These are phyloP conservation scores for Suillus spraguei DNA, from an alignment of 768 basidiomycete species.

Conservation along the genomic window DNA sequence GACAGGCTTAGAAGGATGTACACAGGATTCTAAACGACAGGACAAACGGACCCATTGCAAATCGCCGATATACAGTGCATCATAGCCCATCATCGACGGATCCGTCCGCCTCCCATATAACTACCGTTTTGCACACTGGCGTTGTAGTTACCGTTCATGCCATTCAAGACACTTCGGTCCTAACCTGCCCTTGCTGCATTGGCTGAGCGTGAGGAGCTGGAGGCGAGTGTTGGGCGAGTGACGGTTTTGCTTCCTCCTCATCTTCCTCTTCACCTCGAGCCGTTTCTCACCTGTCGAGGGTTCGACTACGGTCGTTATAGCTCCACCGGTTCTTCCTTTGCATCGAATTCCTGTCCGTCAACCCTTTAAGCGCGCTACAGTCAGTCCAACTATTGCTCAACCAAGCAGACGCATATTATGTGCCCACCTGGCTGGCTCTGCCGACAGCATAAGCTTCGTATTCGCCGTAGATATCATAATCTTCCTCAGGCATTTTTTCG, in stretches of 20 bases:
- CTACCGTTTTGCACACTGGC: constrained; percentile 21
- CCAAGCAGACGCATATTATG: constrained; percentile 9
- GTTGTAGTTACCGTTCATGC: constrained; percentile 34
- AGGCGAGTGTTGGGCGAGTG: constrained; percentile 15
- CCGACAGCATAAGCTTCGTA: constrained; percentile 50
- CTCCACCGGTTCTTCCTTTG: constrained; percentile 44
- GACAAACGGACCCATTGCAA: constrained; percentile 86
- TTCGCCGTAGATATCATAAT: constrained; percentile 83
- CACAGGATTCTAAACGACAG: constrained; percentile 31
- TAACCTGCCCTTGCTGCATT: constrained; percentile 18
- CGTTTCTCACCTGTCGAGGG: constrained; percentile 77
- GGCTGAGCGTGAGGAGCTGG: constrained; percentile 26
- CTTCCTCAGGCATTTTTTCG: constrained; percentile 68
- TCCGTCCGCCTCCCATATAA: constrained; percentile 38
- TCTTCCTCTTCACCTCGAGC: constrained; percentile 63
- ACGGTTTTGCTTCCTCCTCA: constrained; percentile 17
- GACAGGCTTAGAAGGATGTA: constrained; percentile 37
- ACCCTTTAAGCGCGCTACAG: constrained; percentile 22
- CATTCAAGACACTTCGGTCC: constrained; percentile 22
- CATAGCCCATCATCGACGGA: constrained; percentile 45
- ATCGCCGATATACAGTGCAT: constrained; percentile 87
- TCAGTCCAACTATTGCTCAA: constrained; percentile 9
- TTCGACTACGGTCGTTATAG: constrained; percentile 50
- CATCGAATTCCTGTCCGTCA: constrained; percentile 35
- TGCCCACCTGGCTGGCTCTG: constrained; percentile 38